phyloP scores from a whole-genome alignment of 345 rosid species.

The Pseudoturritis turrita region DNA sequence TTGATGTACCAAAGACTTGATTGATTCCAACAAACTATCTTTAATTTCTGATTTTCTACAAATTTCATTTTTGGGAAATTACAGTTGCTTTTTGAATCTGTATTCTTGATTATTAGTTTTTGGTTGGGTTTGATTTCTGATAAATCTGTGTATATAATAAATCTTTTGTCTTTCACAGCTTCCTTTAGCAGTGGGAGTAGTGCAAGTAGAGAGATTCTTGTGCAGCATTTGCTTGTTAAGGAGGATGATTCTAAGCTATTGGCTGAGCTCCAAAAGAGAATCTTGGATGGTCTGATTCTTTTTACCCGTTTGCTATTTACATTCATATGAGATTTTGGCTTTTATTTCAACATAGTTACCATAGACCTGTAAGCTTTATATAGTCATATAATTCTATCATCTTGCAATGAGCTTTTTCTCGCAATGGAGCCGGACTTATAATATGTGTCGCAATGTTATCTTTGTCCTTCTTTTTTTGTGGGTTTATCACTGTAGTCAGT shows the following conservation, averaged over 20 bases:
- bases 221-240: slow-evolving; percentile 86
- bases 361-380: neutral
- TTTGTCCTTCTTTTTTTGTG: neutral
- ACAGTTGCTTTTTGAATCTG: neutral
- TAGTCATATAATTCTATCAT: neutral
- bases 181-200: slow-evolving; percentile 50
- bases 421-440: neutral
- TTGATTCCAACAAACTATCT: neutral
- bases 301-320: neutral
- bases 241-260: slow-evolving; percentile 61
- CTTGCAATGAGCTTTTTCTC: neutral
- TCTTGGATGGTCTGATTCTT: slow-evolving; percentile 46
- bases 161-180: slow-evolving; percentile 33
- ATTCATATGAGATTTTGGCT: slow-evolving; percentile 2
- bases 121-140: neutral
- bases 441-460: neutral
- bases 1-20: neutral
- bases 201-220: slow-evolving; percentile 56
- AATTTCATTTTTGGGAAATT: no score
- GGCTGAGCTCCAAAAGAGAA: slow-evolving; percentile 49
- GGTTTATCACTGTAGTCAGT: neutral
- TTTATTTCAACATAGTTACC: neutral
- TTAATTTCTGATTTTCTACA: no score
- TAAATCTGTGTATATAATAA: neutral
- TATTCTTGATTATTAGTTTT: neutral